These are phyloP conservation scores for Phytophthora megakarya DNA, from an alignment of 352 stramenopile species.

Conservation along the genomic window DNA sequence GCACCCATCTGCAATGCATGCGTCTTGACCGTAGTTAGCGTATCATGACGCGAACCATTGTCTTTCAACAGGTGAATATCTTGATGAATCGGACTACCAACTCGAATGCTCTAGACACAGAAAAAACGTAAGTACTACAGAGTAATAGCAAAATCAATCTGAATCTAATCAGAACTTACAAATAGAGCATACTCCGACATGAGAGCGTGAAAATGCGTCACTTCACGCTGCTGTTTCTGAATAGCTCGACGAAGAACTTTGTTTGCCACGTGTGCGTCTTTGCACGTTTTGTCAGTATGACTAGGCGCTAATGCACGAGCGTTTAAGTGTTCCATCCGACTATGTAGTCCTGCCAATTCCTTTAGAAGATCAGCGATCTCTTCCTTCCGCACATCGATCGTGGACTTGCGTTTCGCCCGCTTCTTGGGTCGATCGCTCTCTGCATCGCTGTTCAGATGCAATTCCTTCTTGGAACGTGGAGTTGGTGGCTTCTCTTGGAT, in stretches of 20 bases:
- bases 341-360: constrained; percentile 29
- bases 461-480: constrained; percentile 6
- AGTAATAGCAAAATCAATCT: background rate
- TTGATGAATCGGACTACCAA: constrained; percentile 36
- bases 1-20: constrained; percentile 22
- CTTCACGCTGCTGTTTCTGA: constrained; percentile 29
- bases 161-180: constrained; percentile 8
- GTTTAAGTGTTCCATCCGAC: constrained; percentile 27
- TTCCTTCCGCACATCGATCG: constrained; percentile 36
- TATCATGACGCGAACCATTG: background rate
- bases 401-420: constrained; percentile 33
- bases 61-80: constrained; percentile 24
- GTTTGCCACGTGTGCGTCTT: constrained; percentile 19
- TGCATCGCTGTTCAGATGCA: background rate
- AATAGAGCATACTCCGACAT: constrained; percentile 39
- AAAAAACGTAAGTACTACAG: background rate
- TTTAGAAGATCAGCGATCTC: constrained; percentile 36
- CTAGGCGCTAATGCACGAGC: constrained; percentile 14
- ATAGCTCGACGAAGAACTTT: constrained; percentile 31
- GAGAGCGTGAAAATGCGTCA: constrained; percentile 33
- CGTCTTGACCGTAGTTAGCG: constrained; percentile 25
- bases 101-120: constrained; percentile 29
- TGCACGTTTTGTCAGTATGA: background rate
- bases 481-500: constrained; percentile 3
- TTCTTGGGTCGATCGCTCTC: constrained; percentile 9